Percentiles rank a stretch among this genome's conserved stretches.
These are phyloP conservation scores for Neoboletus subvelutipes DNA, from an alignment of 768 basidiomycete species.

Conservation along the genomic window DNA sequence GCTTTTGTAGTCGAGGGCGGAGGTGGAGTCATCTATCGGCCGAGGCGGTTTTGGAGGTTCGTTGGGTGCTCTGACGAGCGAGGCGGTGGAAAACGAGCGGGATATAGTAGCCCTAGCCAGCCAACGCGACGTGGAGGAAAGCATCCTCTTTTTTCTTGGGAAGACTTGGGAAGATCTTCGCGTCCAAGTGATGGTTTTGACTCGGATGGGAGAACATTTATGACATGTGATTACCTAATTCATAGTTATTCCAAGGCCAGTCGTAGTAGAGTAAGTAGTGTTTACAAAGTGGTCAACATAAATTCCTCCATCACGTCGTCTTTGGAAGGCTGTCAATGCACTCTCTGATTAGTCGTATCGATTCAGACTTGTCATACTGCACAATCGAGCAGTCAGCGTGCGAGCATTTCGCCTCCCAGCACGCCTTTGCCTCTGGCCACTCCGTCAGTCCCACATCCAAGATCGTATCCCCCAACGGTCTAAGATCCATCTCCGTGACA, in stretches of 20 bases:
- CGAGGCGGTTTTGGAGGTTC: constrained; percentile 69
- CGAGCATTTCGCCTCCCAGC: constrained; percentile 58
- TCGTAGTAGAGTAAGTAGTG: not conserved
- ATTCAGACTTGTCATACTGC: constrained; percentile 56
- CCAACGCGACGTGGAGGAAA: constrained; percentile 19
- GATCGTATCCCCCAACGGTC: constrained; percentile 61
- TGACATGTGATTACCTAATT: constrained; percentile 16
- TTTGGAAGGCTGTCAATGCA: constrained; percentile 53
- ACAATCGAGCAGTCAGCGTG: constrained; percentile 44
- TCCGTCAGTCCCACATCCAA: constrained; percentile 45
- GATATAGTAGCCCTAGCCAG: constrained; percentile 11
- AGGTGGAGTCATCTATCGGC: constrained; percentile 89
- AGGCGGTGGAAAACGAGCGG: constrained; percentile 25
- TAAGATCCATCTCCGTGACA: constrained; percentile 54
- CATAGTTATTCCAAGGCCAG: not conserved
- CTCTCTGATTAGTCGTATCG: constrained; percentile 51
- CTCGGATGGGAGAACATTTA: not conserved
- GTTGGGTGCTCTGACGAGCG: constrained; percentile 14
- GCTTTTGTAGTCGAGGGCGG: constrained; percentile 89
- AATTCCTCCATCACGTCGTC: constrained; percentile 23
- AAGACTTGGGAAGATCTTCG: not conserved
- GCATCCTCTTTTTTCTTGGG: constrained; percentile 13
- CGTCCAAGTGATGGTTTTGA: not conserved
- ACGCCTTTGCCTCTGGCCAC: constrained; percentile 60
- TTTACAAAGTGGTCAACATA: not conserved